Base-by-base conservation (phyloP, 2,329 filamentous ascomycete genomes). In the Penicillium sp. region DNA sequence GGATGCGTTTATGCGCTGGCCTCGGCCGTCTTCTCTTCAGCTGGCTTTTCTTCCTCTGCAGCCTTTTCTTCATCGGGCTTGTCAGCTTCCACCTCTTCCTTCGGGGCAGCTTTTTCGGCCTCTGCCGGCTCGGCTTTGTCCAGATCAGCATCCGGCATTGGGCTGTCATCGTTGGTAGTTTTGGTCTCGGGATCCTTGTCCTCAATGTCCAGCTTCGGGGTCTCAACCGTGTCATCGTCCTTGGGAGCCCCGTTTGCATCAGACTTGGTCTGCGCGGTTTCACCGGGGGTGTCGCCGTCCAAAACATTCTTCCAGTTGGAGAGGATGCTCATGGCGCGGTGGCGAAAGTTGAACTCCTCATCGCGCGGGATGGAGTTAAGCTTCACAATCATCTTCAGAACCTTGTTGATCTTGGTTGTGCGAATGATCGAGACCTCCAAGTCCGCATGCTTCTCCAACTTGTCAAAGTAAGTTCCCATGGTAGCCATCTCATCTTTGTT, bases 401-500 rank as follows among this genome's bases (percentile, higher is more conserved):
- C 90, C 71, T 98, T 98, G 78, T 96, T 90, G 66, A 98, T 95
- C 75, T 96, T 98, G 45, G 92, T 98, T 10, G 71, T 73, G 47
- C 85, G 80, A 56, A 96, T 95, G 54, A 95, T 92, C 50, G 80
- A 80, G 18, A 85, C 86, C 61, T 96, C 90, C 3, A 96, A 77
- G 48, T 94, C 85, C 1, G 78, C 62, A 73, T 79, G 82, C 6
- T 73, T 77, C 67, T 98, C 92, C 4, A 98, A 77, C 63, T 93
- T 86, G 18, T 74, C 76, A 52, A 70, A 66, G 44, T 63, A 67
- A 25, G 49, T 59, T 7, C 65, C 65, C 65, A 71, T 69, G 22
- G 57, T 50, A 0, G 60, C 62, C 68, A 71, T 71, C 41, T 72
- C 72, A 15, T 88, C 80, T 53, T 87, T 85, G 64, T 89, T 84